These are phyloP conservation scores for Apiospora phragmitis DNA, from an alignment of 2,329 filamentous ascomycete genomes.

Conservation along the genomic window DNA sequence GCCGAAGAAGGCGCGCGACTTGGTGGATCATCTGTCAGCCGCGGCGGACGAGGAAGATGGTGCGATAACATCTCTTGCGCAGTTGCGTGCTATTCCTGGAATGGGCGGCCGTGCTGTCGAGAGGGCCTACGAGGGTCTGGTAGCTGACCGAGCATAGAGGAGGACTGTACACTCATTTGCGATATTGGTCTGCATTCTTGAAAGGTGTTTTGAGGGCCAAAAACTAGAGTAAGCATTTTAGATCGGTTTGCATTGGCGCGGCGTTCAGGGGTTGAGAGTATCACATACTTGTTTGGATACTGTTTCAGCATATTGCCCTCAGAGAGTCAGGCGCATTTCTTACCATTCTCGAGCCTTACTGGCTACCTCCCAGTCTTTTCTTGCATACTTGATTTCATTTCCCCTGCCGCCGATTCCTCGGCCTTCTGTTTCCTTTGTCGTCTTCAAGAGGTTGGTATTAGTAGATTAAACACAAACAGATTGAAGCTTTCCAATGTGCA, in stretches of 20 bases:
- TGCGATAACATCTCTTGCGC: constrained; percentile 34
- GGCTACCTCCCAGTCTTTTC: not conserved
- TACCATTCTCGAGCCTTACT: not conserved
- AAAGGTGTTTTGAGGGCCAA: not conserved
- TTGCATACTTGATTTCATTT: not conserved
- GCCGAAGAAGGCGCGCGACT: constrained; percentile 66
- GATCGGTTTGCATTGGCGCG: constrained; percentile 24
- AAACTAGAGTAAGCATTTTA: constrained; percentile 4
- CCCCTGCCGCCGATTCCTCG: not conserved
- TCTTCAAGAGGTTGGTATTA: not conserved
- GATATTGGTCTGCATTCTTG: not conserved
- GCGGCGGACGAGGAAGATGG: constrained; percentile 37
- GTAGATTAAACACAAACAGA: not conserved
- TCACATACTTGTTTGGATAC: constrained; percentile 1
- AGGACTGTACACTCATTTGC: not conserved
- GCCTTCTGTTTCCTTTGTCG: not conserved
- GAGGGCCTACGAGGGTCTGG: constrained; percentile 53
- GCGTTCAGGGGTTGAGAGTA: constrained; percentile 19
- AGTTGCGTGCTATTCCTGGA: constrained; percentile 56
- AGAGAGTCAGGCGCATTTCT: not conserved
- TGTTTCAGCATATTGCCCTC: not conserved
- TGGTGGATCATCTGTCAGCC: constrained; percentile 55
- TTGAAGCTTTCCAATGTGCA: not conserved
- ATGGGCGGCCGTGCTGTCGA: constrained; percentile 59
- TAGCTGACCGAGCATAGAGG: constrained; percentile 17